Conservation (phyloP, 2,329 filamentous ascomycete species). For the Lecanicillium sp. region DNA sequence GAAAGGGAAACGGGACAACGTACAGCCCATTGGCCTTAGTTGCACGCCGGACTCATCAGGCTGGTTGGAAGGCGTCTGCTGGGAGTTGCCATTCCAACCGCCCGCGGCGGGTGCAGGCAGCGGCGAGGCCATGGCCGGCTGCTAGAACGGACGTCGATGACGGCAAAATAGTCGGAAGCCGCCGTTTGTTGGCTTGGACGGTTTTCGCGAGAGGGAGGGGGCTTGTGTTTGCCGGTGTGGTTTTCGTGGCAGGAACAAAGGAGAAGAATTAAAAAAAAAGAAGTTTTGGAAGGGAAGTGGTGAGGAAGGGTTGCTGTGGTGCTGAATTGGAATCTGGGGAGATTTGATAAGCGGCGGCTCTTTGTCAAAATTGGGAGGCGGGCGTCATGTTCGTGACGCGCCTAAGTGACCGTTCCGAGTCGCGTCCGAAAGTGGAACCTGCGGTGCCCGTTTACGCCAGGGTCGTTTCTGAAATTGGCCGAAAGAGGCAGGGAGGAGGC, state of each 20-base stretch:
- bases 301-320: not conserved
- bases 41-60: slow-evolving; percentile 44
- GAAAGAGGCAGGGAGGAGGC: slow-evolving; percentile 1
- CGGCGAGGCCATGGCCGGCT: slow-evolving; percentile 32
- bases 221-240: no score
- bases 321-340: not conserved
- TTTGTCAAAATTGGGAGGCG: slow-evolving; percentile 25
- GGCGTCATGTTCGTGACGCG: slow-evolving; percentile 33
- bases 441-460: slow-evolving; percentile 12
- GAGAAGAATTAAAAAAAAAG: no score
- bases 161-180: slow-evolving; percentile 4
- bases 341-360: slow-evolving; percentile 8
- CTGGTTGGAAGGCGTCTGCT: slow-evolving; percentile 21
- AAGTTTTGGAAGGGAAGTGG: not conserved
- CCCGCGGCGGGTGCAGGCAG: slow-evolving; percentile 23
- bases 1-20: slow-evolving; percentile 22
- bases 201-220: no score
- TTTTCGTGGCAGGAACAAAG: no score
- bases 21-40: slow-evolving; percentile 61
- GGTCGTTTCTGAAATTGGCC: slow-evolving; percentile 2
- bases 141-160: slow-evolving; percentile 9
- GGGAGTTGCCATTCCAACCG: slow-evolving; percentile 23
- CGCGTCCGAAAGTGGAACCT: slow-evolving; percentile 23
- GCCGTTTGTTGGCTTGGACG: not conserved
- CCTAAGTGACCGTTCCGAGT: slow-evolving; percentile 16